Evolutionary conservation across 768 basidiomycete genomes (phyloP).

Genomic region (Leccinum rimulosum): DNA sequence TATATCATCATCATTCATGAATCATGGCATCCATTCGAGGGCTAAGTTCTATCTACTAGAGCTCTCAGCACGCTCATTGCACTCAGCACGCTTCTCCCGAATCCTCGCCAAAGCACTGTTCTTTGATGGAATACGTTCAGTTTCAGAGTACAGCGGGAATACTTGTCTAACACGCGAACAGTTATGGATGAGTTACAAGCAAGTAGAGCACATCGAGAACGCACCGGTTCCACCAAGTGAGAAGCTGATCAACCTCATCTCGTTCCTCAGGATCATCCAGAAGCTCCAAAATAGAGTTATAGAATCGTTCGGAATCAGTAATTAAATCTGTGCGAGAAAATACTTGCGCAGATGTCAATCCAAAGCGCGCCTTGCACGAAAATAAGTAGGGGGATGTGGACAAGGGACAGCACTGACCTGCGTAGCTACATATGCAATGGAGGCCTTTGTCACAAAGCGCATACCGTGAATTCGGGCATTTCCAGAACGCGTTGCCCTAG

Average conservation of each 20-base stretch:
- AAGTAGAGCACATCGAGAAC: neutral
- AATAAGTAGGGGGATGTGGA: neutral
- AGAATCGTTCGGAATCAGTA: constrained; percentile 1
- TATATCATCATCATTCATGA: neutral
- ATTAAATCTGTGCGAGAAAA: constrained; percentile 1
- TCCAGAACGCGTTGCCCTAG: neutral
- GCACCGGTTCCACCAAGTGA: neutral
- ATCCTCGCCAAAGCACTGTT: neutral
- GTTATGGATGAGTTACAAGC: neutral
- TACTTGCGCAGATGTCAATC: neutral
- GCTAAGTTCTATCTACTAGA: neutral
- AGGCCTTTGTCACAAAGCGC: neutral
- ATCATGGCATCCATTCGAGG: neutral
- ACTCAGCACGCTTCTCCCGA: neutral
- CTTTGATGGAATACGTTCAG: neutral
- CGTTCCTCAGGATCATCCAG: neutral
- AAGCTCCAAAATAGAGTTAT: neutral
- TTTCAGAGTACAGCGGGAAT: neutral
- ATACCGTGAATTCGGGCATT: neutral
- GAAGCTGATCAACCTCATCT: neutral
- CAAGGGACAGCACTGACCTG: neutral
- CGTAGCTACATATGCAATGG: neutral
- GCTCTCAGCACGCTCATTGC: neutral
- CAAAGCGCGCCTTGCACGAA: neutral
- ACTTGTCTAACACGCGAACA: neutral